Conservation (phyloP, 371 early-diverging fungal genomes). For the Nematocida sp. region DNA sequence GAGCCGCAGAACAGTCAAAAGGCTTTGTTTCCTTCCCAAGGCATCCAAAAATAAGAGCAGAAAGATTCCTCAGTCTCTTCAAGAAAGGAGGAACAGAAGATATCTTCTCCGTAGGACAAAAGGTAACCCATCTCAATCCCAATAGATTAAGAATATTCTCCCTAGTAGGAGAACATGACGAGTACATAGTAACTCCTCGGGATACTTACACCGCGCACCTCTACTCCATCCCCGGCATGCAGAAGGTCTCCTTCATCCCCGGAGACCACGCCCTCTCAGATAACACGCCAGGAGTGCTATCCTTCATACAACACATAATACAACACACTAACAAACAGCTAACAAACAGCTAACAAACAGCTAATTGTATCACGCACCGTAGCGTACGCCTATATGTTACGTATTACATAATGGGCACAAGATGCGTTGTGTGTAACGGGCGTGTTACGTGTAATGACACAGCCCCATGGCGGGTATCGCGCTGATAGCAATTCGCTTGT, state of each 20-base stretch:
- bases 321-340: neutral
- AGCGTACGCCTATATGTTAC: too few relatives aligned
- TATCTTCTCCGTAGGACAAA: constrained; percentile 55
- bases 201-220: constrained; percentile 30
- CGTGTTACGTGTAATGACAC: constrained; percentile 33
- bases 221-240: neutral
- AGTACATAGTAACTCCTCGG: constrained; percentile 45
- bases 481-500: constrained; percentile 20
- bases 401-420: too few relatives aligned
- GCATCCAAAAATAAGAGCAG: constrained; percentile 4
- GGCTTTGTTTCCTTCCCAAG: constrained; percentile 44
- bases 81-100: constrained; percentile 58
- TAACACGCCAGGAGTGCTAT: too few relatives aligned
- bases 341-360: neutral
- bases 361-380: neutral
- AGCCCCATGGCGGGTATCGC: constrained; percentile 58
- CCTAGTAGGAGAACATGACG: constrained; percentile 58
- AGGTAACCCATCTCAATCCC: constrained; percentile 36
- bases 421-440: too few relatives aligned
- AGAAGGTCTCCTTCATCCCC: constrained; percentile 4
- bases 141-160: constrained; percentile 27
- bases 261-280: constrained; percentile 26
- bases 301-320: neutral
- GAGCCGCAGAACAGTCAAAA: constrained; percentile 19
- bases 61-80: constrained; percentile 56